phyloP scores from a whole-genome alignment of 345 rosid genomes.

The Arabis hirsuta region DNA sequence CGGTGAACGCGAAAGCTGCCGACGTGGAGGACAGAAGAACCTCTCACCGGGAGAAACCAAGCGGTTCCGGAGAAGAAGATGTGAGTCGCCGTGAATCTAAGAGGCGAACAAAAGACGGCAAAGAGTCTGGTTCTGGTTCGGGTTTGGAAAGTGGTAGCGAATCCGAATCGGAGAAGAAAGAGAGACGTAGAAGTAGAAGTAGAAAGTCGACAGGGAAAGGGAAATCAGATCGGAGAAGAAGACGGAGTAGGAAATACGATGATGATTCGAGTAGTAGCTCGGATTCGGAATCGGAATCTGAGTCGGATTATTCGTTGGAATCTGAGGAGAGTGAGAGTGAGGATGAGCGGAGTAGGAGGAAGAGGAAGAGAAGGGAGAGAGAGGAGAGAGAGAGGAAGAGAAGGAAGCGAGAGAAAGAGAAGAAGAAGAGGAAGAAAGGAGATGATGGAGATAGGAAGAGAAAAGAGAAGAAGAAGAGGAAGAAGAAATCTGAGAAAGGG shows the following conservation, averaged over 20 bases:
- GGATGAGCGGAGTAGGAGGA: slow-evolving; percentile 47
- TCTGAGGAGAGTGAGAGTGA: slow-evolving; percentile 52
- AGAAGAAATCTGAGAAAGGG: slow-evolving; percentile 58
- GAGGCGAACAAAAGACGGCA: slow-evolving; percentile 39
- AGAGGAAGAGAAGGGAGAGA: slow-evolving; percentile 46
- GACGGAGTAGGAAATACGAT: slow-evolving; percentile 40
- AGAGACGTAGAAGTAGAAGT: slow-evolving; percentile 44
- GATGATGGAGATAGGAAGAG: slow-evolving; percentile 38
- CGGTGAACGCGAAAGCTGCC: slow-evolving; percentile 13
- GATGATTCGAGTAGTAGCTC: slow-evolving; percentile 43
- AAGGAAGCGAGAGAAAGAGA: slow-evolving; percentile 35
- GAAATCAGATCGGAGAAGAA: slow-evolving; percentile 47
- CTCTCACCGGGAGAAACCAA: slow-evolving; percentile 34
- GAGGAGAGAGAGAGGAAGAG: slow-evolving; percentile 40
- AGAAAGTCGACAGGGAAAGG: slow-evolving; percentile 43
- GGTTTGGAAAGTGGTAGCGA: slow-evolving; percentile 39
- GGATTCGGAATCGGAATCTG: slow-evolving; percentile 48
- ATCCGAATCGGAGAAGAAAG: slow-evolving; percentile 47
- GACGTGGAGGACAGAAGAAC: slow-evolving; percentile 32
- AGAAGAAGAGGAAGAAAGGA: slow-evolving; percentile 37
- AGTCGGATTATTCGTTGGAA: slow-evolving; percentile 52
- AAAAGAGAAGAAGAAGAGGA: slow-evolving; percentile 48
- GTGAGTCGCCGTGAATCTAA: slow-evolving; percentile 36
- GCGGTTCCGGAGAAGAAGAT: slow-evolving; percentile 41
- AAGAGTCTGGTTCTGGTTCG: slow-evolving; percentile 34